These are phyloP conservation scores for Piromyces finnis DNA, from an alignment of 192 early-diverging fungal genomes.

Conservation along the genomic window DNA sequence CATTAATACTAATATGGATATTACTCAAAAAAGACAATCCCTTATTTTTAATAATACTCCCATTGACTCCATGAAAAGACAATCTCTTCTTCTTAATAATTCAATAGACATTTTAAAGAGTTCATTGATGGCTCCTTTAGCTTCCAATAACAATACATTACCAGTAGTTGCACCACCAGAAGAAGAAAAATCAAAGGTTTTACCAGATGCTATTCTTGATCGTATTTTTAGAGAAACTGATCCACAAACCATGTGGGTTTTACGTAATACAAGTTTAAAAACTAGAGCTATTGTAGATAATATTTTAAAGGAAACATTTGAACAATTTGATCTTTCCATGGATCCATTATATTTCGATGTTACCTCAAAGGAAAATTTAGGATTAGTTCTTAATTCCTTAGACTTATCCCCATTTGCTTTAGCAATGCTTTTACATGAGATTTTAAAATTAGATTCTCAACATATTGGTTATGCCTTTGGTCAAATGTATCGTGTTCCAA, in stretches of 20 bases:
- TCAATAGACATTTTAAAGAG: background rate
- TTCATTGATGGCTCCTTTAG: background rate
- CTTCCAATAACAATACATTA: background rate
- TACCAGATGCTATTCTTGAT: background rate
- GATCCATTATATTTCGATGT: background rate
- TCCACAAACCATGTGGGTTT: background rate
- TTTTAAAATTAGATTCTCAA: background rate
- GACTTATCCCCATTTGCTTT: background rate
- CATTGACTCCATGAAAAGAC: background rate
- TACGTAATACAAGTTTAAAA: background rate
- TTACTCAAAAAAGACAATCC: background rate
- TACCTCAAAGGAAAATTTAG: background rate
- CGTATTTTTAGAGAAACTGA: background rate
- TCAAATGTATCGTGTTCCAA: background rate
- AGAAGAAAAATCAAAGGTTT: background rate
- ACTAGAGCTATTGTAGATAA: background rate
- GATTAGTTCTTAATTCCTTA: background rate
- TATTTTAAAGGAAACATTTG: background rate
- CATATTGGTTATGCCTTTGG: background rate
- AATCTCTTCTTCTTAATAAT: background rate
- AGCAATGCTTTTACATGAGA: background rate
- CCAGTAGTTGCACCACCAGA: background rate
- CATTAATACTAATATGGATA: background rate
- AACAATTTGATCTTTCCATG: background rate
- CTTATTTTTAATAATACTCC: background rate